These are phyloP conservation scores for Verbascum thapsus DNA, from an alignment of 257 asterid species.

Conservation along the genomic window DNA sequence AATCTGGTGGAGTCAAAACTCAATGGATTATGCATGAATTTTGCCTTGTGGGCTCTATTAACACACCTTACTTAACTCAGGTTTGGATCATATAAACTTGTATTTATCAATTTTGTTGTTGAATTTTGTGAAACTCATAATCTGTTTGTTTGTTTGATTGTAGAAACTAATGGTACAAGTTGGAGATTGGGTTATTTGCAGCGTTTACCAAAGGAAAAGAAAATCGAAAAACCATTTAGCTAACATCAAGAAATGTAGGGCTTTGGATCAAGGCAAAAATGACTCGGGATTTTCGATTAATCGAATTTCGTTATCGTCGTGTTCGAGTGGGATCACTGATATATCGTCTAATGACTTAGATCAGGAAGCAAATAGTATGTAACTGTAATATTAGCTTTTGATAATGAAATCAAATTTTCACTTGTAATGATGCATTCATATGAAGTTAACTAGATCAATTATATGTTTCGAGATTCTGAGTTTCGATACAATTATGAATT, in stretches of 20 bases:
- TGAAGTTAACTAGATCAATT: too few relatives aligned
- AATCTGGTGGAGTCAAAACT: conserved; percentile 28
- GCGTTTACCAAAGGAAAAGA: conserved; percentile 37
- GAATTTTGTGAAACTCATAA: neutral
- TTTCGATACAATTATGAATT: neutral
- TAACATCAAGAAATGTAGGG: conserved; percentile 15
- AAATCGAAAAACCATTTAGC: conserved; percentile 19
- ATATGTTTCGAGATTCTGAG: neutral
- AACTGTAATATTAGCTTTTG: conserved; percentile 17
- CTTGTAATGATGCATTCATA: conserved; percentile 27
- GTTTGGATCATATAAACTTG: conserved; percentile 14
- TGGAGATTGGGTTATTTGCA: conserved; percentile 59
- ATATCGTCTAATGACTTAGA: conserved; percentile 32
- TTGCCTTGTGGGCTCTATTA: conserved; percentile 37
- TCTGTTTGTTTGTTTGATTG: neutral
- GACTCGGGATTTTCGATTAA: conserved; percentile 16
- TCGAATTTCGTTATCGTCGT: conserved; percentile 27
- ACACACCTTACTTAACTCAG: conserved; percentile 34
- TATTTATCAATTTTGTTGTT: neutral
- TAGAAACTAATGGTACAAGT: conserved; percentile 43
- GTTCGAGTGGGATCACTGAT: conserved; percentile 49
- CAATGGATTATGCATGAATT: conserved; percentile 52
- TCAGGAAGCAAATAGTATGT: conserved; percentile 41
- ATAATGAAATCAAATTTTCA: conserved; percentile 10
- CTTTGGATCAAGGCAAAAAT: conserved; percentile 1